Evolutionary conservation across 2,329 filamentous ascomycete species (phyloP).

Genomic region (Nigrospora osmanthi): DNA sequence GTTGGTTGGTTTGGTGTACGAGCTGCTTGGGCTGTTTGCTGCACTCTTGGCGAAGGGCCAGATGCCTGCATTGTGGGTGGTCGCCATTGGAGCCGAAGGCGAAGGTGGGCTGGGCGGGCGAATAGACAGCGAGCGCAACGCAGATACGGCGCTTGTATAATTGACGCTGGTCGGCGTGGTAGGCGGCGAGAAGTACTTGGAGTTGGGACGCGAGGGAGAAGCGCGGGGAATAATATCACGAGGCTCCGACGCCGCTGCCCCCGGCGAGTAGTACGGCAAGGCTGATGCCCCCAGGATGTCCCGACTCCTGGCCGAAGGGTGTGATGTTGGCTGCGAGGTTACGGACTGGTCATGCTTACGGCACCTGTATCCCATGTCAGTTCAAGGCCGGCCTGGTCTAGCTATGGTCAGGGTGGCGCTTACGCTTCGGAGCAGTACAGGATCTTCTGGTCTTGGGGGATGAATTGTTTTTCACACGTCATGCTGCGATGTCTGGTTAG

Average conservation of each 20-base stretch:
- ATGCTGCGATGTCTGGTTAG: conserved; percentile 34
- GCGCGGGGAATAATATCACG: conserved; percentile 57
- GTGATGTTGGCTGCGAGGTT: conserved; percentile 20
- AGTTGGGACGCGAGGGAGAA: conserved; percentile 52
- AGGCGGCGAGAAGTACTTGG: conserved; percentile 47
- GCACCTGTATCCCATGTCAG: conserved; percentile 33
- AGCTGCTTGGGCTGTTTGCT: conserved; percentile 43
- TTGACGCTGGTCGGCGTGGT: conserved; percentile 37
- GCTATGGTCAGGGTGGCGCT: conserved; percentile 21
- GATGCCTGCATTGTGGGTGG: conserved; percentile 31
- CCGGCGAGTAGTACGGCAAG: conserved; percentile 36
- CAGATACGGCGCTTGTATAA: conserved; percentile 45
- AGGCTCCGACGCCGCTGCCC: conserved; percentile 35
- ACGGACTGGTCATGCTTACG: conserved; percentile 42
- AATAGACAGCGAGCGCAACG: conserved; percentile 45
- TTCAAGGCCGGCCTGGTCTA: not conserved
- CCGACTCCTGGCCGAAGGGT: conserved; percentile 17
- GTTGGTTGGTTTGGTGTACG: conserved; percentile 35
- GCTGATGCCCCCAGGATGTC: conserved; percentile 22
- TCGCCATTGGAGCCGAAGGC: conserved; percentile 34
- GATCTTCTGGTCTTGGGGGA: conserved; percentile 46
- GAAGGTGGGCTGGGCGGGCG: conserved; percentile 49
- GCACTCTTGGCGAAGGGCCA: conserved; percentile 49
- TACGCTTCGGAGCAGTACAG: conserved; percentile 59
- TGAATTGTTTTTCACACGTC: conserved; percentile 60